Percentiles rank a stretch among this genome's conserved stretches.
phyloP scores from a whole-genome alignment of 2,329 filamentous ascomycete species.

The Fusarium acutatum region DNA sequence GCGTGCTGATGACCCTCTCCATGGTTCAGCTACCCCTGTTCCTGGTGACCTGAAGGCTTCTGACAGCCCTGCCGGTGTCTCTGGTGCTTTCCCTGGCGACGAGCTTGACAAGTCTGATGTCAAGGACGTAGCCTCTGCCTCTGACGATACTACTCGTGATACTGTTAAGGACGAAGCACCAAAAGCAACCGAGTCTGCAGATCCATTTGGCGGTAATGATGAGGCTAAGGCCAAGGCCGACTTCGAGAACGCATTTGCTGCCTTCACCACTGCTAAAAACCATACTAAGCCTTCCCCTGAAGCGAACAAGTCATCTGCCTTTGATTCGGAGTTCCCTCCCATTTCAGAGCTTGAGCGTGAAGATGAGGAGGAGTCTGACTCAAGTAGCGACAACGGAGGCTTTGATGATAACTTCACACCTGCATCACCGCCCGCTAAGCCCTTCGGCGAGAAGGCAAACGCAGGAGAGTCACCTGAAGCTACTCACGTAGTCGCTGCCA shows the following conservation, averaged over 20 bases:
- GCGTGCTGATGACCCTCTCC: conserved; percentile 60
- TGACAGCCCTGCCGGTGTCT: conserved; percentile 29
- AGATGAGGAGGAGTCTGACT: conserved; percentile 79
- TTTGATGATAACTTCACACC: conserved; percentile 95
- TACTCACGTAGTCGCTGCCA: conserved; percentile 5
- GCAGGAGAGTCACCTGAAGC: conserved; percentile 20
- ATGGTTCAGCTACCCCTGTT: conserved; percentile 41
- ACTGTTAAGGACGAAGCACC: conserved; percentile 28
- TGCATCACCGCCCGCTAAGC: conserved; percentile 57
- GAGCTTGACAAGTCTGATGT: conserved; percentile 42
- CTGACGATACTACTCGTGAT: conserved; percentile 38
- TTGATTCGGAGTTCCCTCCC: conserved; percentile 87
- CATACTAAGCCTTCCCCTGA: conserved; percentile 55
- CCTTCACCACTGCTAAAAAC: conserved; percentile 67
- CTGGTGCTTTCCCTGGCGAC: conserved; percentile 51
- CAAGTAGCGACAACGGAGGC: conserved; percentile 78
- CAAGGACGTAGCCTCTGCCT: conserved; percentile 47
- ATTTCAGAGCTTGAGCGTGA: conserved; percentile 83
- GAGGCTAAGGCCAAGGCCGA: conserved; percentile 76
- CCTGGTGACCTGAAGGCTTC: conserved; percentile 34
- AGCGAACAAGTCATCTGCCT: conserved; percentile 58
- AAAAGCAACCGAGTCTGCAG: conserved; percentile 43
- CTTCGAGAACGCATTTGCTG: conserved; percentile 86
- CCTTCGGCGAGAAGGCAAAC: conserved; percentile 26
- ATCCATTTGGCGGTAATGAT: conserved; percentile 63